Conservation (phyloP, 306 rosid species). For the Trichosanthes cucumerina region DNA sequence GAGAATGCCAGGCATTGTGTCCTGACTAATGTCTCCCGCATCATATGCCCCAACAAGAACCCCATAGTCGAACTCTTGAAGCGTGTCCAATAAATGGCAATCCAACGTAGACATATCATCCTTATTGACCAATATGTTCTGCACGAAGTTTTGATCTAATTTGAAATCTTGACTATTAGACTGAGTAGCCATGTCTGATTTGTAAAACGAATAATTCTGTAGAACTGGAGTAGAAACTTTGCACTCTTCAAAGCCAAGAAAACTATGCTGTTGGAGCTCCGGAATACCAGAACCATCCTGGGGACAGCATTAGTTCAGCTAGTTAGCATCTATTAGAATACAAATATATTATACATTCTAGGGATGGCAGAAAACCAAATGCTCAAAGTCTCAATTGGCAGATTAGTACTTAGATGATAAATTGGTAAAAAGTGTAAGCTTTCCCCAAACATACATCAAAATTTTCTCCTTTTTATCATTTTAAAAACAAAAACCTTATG, state of each 20-base stretch:
- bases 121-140: neutral
- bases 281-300: neutral
- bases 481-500: neutral
- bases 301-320: neutral
- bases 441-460: neutral
- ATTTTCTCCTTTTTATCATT: neutral
- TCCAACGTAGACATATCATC: slow-evolving; percentile 27
- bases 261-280: slow-evolving; percentile 38
- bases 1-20: slow-evolving; percentile 40
- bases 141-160: slow-evolving; percentile 2
- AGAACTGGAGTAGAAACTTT: slow-evolving; percentile 41
- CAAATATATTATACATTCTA: neutral
- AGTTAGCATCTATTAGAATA: neutral
- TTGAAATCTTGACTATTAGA: neutral
- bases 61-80: slow-evolving; percentile 39
- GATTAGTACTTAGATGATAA: neutral
- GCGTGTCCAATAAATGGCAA: slow-evolving; percentile 47
- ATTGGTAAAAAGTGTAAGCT: neutral
- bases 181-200: slow-evolving; percentile 39
- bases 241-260: slow-evolving; percentile 48
- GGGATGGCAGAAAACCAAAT: neutral
- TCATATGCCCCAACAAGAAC: slow-evolving; percentile 37
- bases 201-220: slow-evolving; percentile 32
- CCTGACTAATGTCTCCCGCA: slow-evolving; percentile 37
- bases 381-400: neutral